These are phyloP conservation scores for Serendipita indica DNA, from an alignment of 768 basidiomycete species.

Conservation along the genomic window DNA sequence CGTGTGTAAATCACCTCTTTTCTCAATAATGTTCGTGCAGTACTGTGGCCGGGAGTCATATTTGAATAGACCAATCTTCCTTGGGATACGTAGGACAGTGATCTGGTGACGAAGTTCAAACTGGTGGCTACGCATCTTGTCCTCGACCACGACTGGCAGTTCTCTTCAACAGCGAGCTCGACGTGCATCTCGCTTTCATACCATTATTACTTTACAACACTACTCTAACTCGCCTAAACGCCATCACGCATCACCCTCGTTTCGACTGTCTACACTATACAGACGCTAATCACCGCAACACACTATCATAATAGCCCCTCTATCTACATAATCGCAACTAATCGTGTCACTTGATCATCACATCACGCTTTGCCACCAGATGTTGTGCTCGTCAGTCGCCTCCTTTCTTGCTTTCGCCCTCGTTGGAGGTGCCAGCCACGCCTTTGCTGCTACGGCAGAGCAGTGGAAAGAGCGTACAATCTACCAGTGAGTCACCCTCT, in stretches of 20 bases:
- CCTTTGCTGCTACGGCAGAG: conserved; percentile 27
- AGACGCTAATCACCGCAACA: neutral
- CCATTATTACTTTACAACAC: too few relatives aligned
- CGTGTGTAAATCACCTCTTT: neutral
- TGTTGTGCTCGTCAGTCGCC: neutral
- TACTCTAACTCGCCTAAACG: too few relatives aligned
- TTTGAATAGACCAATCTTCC: neutral
- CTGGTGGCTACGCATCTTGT: neutral
- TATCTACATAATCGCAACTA: neutral
- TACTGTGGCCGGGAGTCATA: neutral
- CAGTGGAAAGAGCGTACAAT: conserved; percentile 66
- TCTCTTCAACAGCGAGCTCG: neutral
- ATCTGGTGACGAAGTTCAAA: neutral
- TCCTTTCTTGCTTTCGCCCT: neutral
- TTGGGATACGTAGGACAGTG: neutral
- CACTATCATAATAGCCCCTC: neutral
- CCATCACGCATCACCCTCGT: neutral
- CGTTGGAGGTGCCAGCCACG: neutral
- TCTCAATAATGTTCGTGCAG: neutral
- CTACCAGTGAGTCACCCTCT: conserved; percentile 42
- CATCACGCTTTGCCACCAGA: neutral
- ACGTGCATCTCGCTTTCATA: too few relatives aligned
- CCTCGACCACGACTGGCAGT: neutral
- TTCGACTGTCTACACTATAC: neutral
- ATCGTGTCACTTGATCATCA: neutral